These are phyloP conservation scores for Hypoxylon crocopeplum DNA, from an alignment of 495 filamentous ascomycete species.

Conservation along the genomic window DNA sequence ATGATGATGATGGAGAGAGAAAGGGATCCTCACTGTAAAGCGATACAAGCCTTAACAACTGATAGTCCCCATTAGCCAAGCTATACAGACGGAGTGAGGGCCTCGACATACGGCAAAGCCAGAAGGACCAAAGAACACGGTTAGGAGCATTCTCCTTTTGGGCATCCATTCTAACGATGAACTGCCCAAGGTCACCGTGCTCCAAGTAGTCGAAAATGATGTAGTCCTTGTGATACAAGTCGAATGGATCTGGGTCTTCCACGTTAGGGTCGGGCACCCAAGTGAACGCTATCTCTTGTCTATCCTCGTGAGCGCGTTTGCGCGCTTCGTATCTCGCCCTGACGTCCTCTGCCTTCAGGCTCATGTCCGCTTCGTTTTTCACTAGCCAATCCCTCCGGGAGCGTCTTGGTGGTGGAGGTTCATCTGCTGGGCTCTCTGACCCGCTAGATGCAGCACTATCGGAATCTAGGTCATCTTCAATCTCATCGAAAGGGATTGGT, in stretches of 20 bases:
- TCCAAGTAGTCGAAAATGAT: conserved; percentile 9
- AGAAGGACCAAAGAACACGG: conserved; percentile 36
- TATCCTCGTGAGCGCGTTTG: neutral
- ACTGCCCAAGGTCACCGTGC: conserved; percentile 19
- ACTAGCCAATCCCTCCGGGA: neutral
- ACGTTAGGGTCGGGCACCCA: no score
- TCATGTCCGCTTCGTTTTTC: neutral
- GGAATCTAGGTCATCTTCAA: neutral
- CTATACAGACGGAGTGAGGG: neutral
- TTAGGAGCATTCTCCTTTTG: conserved; percentile 1
- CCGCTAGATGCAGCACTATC: neutral
- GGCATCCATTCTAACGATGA: conserved; percentile 1
- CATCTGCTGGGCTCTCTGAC: neutral
- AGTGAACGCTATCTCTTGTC: neutral
- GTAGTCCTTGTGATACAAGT: conserved; percentile 14
- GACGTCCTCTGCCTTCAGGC: neutral
- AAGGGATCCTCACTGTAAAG: conserved; percentile 19
- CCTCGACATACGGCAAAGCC: conserved; percentile 28
- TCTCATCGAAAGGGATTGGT: neutral
- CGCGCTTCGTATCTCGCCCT: no score
- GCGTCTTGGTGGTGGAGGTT: neutral
- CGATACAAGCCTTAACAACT: conserved; percentile 25
- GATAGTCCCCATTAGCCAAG: conserved; percentile 6
- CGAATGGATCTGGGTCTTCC: neutral
- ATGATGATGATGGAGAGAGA: neutral